phyloP scores from a whole-genome alignment of 805 yeast species.

The Lipomyces yamanashiensis region DNA sequence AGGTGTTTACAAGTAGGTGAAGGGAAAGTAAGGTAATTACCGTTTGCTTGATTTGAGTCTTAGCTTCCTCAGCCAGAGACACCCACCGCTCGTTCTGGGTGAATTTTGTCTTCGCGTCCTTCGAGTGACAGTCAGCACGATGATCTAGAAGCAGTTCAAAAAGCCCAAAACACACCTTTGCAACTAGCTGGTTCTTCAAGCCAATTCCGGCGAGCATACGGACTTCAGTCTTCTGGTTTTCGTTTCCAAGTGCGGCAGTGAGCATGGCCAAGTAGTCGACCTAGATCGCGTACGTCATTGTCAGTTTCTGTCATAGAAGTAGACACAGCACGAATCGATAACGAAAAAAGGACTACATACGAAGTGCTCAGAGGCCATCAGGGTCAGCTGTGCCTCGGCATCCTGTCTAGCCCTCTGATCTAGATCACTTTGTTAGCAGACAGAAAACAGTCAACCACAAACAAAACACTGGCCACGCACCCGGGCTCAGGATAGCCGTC shows the following conservation, averaged over 20 bases:
- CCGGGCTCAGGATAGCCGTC: slow-evolving; percentile 73
- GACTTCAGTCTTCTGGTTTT: slow-evolving; percentile 70
- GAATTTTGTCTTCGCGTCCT: slow-evolving; percentile 59
- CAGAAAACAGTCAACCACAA: background rate
- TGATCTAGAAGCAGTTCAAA: background rate
- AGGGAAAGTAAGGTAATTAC: slow-evolving; percentile 20
- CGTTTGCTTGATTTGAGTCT: slow-evolving; percentile 66
- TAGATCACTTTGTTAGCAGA: background rate
- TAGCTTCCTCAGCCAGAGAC: slow-evolving; percentile 58
- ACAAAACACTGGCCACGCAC: slow-evolving; percentile 32
- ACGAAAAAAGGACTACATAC: slow-evolving; percentile 42
- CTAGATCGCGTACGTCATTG: slow-evolving; percentile 12
- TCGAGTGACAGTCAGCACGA: background rate
- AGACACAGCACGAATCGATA: background rate
- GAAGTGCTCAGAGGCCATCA: slow-evolving; percentile 75
- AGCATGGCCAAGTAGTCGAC: slow-evolving; percentile 67
- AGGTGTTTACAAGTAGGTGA: slow-evolving; percentile 25
- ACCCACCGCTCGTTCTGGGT: slow-evolving; percentile 78
- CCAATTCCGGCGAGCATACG: slow-evolving; percentile 90
- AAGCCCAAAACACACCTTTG: slow-evolving; percentile 53
- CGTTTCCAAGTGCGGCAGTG: slow-evolving; percentile 72
- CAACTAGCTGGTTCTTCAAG: slow-evolving; percentile 82
- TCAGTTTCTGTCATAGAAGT: background rate
- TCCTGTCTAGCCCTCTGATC: slow-evolving; percentile 68
- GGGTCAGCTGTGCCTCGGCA: slow-evolving; percentile 77